These are phyloP conservation scores for Amaranthus palmeri DNA, from an alignment of 148 eudicot genomes.

Conservation along the genomic window DNA sequence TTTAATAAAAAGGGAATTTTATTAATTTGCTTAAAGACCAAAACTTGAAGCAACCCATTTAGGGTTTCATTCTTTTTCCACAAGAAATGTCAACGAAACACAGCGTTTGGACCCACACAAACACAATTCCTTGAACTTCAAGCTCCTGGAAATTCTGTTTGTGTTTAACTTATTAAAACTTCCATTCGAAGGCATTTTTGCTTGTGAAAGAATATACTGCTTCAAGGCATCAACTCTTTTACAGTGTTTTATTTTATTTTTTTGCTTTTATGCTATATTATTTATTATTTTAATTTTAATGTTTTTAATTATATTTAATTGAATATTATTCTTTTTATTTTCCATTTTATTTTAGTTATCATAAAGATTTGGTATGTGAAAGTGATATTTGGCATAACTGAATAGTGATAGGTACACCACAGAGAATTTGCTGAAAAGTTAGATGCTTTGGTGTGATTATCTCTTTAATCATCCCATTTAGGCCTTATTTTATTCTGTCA, in stretches of 20 bases:
- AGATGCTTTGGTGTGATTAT: slow-evolving; percentile 15
- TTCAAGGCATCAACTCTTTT: background rate
- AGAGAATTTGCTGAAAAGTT: slow-evolving; percentile 3
- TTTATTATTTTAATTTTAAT: too few relatives aligned
- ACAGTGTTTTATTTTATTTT: background rate
- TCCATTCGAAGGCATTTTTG: too few relatives aligned
- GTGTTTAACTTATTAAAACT: too few relatives aligned
- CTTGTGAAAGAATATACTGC: too few relatives aligned
- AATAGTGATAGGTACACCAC: slow-evolving; percentile 4
- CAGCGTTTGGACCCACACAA: background rate
- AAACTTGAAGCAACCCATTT: slow-evolving; percentile 19
- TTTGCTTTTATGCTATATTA: slow-evolving; percentile 12
- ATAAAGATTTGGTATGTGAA: too few relatives aligned
- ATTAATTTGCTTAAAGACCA: background rate
- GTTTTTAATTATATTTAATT: too few relatives aligned
- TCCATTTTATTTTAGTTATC: too few relatives aligned
- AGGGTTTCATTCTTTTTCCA: background rate
- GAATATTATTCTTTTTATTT: too few relatives aligned
- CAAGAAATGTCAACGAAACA: slow-evolving; percentile 15
- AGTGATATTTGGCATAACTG: slow-evolving; percentile 1
- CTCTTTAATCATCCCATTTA: slow-evolving; percentile 1
- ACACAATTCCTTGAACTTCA: background rate
- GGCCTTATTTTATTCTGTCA: slow-evolving; percentile 9
- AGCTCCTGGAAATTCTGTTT: background rate
- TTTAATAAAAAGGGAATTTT: slow-evolving; percentile 5